Percentiles rank a stretch among this genome's conserved stretches.
phyloP scores from a whole-genome alignment of 2,329 filamentous ascomycete species.

The Cordyceps cicadae region DNA sequence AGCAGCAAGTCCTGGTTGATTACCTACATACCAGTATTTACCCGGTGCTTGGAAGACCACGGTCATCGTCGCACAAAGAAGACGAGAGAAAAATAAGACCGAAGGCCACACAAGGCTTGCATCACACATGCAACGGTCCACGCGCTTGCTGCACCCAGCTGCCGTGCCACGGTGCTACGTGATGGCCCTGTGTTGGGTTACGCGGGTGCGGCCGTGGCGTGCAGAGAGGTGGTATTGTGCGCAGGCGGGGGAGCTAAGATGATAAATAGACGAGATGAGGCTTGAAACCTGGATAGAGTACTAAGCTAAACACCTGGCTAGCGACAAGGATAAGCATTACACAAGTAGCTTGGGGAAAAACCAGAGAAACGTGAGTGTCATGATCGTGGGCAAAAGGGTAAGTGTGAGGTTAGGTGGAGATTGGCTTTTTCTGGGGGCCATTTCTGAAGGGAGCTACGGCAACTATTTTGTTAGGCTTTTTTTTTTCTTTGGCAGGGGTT shows the following conservation, averaged over 20 bases:
- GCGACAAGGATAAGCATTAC: neutral
- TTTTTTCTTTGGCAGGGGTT: neutral
- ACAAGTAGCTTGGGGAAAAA: too few relatives aligned
- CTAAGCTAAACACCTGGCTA: neutral
- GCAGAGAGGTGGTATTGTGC: neutral
- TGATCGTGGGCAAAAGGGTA: neutral
- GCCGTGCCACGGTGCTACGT: neutral
- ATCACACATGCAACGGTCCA: neutral
- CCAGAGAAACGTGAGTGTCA: neutral
- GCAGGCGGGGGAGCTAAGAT: neutral
- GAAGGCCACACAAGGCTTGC: neutral
- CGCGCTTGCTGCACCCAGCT: conserved; percentile 7
- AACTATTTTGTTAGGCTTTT: neutral
- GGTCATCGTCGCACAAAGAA: neutral
- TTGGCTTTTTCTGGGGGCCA: neutral
- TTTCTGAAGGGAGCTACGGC: neutral
- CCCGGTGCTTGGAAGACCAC: neutral
- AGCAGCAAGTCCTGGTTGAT: neutral
- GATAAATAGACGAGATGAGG: neutral
- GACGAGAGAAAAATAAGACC: neutral
- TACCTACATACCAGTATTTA: neutral
- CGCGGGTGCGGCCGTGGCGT: neutral
- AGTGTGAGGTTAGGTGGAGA: neutral
- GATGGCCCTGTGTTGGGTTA: conserved; percentile 5
- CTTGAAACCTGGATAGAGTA: neutral